phyloP scores from a whole-genome alignment of 2,329 filamentous ascomycete species.

The Nemania serpens region DNA sequence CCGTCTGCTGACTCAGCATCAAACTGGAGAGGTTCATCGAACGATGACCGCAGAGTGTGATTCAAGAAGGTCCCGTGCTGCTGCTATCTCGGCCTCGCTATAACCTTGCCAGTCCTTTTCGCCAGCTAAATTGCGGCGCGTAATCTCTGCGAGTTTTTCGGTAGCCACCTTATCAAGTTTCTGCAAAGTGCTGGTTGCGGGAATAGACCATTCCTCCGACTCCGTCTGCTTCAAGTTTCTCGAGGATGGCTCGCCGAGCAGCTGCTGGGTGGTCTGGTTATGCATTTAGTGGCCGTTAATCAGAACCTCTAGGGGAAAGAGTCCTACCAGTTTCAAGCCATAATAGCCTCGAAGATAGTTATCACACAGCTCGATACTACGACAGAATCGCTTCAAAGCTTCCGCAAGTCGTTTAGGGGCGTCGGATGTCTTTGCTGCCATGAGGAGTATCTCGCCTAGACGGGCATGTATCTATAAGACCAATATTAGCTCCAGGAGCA shows the following conservation, averaged over 20 bases:
- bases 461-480: conserved; percentile 77
- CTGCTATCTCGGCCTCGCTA: conserved; percentile 70
- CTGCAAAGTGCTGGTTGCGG: conserved; percentile 63
- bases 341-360: conserved; percentile 92
- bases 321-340: conserved; percentile 77
- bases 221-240: conserved; percentile 54
- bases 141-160: conserved; percentile 75
- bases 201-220: conserved; percentile 56
- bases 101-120: conserved; percentile 76
- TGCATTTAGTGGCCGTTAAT: conserved; percentile 33
- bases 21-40: conserved; percentile 45
- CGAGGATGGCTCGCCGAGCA: conserved; percentile 49
- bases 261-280: conserved; percentile 54
- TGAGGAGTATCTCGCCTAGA: conserved; percentile 80
- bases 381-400: conserved; percentile 81
- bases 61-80: conserved; percentile 69
- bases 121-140: conserved; percentile 63
- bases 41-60: conserved; percentile 52
- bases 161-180: conserved; percentile 75
- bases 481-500: conserved; percentile 36
- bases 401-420: conserved; percentile 65
- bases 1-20: conserved; percentile 2
- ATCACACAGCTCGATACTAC: conserved; percentile 92
- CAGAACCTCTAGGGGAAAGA: not conserved
- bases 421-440: conserved; percentile 60